phyloP scores from a whole-genome alignment of 176 grass and related monocot species.

The Bolboschoenus planiculmis region DNA sequence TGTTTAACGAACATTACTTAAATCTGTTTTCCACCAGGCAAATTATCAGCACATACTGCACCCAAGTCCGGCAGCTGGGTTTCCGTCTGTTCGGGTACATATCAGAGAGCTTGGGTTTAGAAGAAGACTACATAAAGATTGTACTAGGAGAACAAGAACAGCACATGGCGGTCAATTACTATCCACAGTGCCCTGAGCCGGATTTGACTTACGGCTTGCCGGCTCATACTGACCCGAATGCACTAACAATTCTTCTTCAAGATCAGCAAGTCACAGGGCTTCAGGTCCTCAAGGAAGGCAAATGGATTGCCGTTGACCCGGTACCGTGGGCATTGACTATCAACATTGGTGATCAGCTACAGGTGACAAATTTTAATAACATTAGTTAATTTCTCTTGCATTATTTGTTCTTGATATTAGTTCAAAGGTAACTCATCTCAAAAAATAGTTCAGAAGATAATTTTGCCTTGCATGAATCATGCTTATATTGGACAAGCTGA shows the following conservation, averaged over 20 bases:
- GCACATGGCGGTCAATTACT: slow-evolving; percentile 89
- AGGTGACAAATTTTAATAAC: slow-evolving; percentile 39
- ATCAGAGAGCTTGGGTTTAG: slow-evolving; percentile 57
- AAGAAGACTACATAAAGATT: slow-evolving; percentile 41
- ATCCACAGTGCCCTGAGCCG: slow-evolving; percentile 60
- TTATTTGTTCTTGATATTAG: not conserved
- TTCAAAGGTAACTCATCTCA: too few species aligned
- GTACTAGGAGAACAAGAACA: slow-evolving; percentile 71
- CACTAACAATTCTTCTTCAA: slow-evolving; percentile 76
- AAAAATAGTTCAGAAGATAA: too few species aligned
- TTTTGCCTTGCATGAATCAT: too few species aligned
- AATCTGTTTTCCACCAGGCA: slow-evolving; percentile 18
- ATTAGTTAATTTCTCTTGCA: too few species aligned
- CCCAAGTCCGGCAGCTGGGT: slow-evolving; percentile 46
- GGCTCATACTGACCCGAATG: slow-evolving; percentile 80
- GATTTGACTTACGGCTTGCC: slow-evolving; percentile 77
- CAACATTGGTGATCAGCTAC: slow-evolving; percentile 82
- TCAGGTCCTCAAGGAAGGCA: slow-evolving; percentile 43
- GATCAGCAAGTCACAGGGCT: slow-evolving; percentile 68
- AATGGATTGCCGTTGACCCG: slow-evolving; percentile 70
- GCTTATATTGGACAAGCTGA: too few species aligned
- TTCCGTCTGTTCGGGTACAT: slow-evolving; percentile 47
- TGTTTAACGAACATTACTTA: not conserved
- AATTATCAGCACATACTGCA: slow-evolving; percentile 56
- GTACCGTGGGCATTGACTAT: slow-evolving; percentile 48